Base-by-base conservation (phyloP, 306 rosid species). In the Argentina anserina region DNA sequence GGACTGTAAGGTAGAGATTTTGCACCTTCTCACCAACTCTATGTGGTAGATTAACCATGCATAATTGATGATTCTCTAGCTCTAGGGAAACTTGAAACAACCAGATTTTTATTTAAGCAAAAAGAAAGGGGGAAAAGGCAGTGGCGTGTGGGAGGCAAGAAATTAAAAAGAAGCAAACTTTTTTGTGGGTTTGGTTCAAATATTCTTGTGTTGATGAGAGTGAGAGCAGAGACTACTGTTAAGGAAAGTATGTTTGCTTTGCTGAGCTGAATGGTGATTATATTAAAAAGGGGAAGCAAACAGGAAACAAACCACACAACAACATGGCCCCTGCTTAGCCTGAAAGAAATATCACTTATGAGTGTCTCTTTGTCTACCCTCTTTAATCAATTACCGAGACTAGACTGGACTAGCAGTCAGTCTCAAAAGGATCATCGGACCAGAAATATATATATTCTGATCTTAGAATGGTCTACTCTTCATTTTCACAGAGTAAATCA, bases 211-310 rank as follows among this genome's bases (percentile, higher is more conserved):
- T 76, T 84, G 76, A 77, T 43, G 47, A 37, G 41, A 37, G 36
- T 42, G 36, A 79, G 61, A 62, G 79, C 36, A 67, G 60, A 33
- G 33, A 33, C 41, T 49, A 36, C 47, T 29, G 41, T 65, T 61
- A 71, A 78, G 82, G 81, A 82, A 81, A 80, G 87, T 81, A 69
- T 76, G 86, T 73, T 73, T 75, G 81, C 84, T 87, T 86, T 84
- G 64, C 61, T 86, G 64, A 76, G 62, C 8, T 1, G 62, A 55
- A 55, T 55, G 34, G 34, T 60, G 65, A 60, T 60, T 60, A 60
- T 70, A 60, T 40, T 76, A 82, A 70, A 82, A 86, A 80, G 84
- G 80, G 78, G 81, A 84, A 73, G 67, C 65, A 7, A 60, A 41
- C 23, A 29, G 31, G 65, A 40, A 60, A 60, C 23, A 31, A 61